Evolutionary conservation across 1,139 yeast species (phyloP), one percentile per base, ranked within the genome.

Genomic region (Debaryomyces fabryi): DNA sequence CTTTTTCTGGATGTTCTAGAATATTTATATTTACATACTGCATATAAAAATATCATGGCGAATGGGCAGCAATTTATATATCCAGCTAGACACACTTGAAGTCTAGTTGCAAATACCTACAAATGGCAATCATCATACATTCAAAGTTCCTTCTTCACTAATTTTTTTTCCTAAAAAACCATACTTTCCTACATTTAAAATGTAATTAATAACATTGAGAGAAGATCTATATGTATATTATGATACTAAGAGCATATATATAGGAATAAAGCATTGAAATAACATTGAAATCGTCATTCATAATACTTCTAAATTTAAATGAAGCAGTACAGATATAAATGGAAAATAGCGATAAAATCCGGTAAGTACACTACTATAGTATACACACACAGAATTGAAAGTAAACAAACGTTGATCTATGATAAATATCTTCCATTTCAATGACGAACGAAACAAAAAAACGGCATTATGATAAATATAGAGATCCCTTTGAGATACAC

Each of bases 401-500:
- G 38, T 46, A 50, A 37, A 40, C 33, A 35, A 35, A 20, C 24
- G 10, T 6, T 9, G 10, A 15, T 40, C 15, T 15, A 40, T n/a
- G 9, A 30, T 6, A 40, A n/a, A 48, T 15, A 39, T 36, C 32
- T 25, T 16, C 10, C 24, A 42, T 42, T 24, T 18, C 24, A 39
- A 42, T 34, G 24, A 21, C 33, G 34, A 42, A 24, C 8, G 15
- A 8, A 6, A 12, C 25, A 13, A 34, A 9, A 2, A 44, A 38
- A 35, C 18, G 36, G 8, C 30, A 15, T 10, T n/a, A 30, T 30
- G 35, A 18, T 20, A 23, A 29, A 23, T 32, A 42, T 25, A 33
- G 23, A 12, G 66, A 63, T 46, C 55, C 64, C 6, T 59, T 63
- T 48, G 61, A 60, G 42, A 42, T 52, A 24, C 53, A 53, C 39